Base-by-base conservation (phyloP, 1,284 basidiomycete species). In the Irpex sp. region DNA sequence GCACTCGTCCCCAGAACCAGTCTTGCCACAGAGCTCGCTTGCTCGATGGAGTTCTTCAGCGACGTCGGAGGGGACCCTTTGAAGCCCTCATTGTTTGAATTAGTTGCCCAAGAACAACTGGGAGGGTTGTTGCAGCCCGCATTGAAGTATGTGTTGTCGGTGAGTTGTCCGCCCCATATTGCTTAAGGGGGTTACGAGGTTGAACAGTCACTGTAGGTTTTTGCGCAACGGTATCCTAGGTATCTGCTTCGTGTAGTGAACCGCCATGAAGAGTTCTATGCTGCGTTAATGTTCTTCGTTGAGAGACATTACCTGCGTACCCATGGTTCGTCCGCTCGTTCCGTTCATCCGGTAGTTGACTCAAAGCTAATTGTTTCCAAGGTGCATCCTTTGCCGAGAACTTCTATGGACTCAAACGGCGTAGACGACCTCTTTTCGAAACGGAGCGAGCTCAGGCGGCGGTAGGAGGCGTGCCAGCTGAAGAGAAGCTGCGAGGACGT, bases 261-360 rank as follows among this genome's bases (percentile, higher is more conserved):
- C 74, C 80, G 86, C 47, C 96, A 98, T 79, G 97, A 99, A 73
- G 96, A 98, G 74, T 90, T 98, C 70, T 99, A 97, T 71, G 91
- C 94, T 0, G 64, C 86, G 16, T 78, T 97, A 60, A 94, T 99
- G 87, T 77, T 94, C 49, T 81, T 94, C 60, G 86, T 99, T 4
- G 97, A 99, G 76, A 80, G 87, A 28, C 89, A 98, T 76, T 97
- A 98, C 74, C 85, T 99, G 58, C 83, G 83, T 67, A 89, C 82
- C 73, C 87, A 90, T 74, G 90, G 96, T 92, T 63, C 59, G 83
- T 9, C 18, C 21, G 3, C 14, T 36, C 9, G n/a, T n/a, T n/a
- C n/a, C 10, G 48, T 49, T 49, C 48, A 18, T 21, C 9, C 36
- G 45, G 4, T 57, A 33, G 36, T 18, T 59, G 8, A 45, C 18